phyloP scores from a whole-genome alignment of 2,329 filamentous ascomycete species.

The Colletotrichum viniferum region DNA sequence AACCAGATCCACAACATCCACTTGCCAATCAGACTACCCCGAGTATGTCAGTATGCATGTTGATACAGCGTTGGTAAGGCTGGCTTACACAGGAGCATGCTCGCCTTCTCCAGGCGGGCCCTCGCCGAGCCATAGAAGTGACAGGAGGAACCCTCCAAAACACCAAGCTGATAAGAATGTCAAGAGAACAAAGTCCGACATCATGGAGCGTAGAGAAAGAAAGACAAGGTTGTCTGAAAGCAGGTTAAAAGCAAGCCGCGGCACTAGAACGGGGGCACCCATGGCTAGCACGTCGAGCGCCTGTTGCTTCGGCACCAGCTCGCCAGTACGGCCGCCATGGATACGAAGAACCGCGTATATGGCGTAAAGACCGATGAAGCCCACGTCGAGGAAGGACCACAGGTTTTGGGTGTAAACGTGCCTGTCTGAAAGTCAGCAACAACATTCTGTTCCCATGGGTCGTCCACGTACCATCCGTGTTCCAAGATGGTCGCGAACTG shows the following conservation, averaged over 20 bases:
- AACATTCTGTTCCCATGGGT: neutral
- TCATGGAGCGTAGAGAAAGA: conserved; percentile 81
- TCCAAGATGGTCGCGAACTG: conserved; percentile 79
- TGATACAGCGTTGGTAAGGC: no score
- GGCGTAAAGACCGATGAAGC: conserved; percentile 74
- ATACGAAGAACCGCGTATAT: conserved; percentile 72
- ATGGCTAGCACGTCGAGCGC: conserved; percentile 81
- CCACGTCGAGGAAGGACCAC: conserved; percentile 86
- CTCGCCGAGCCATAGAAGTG: conserved; percentile 78
- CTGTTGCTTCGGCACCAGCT: conserved; percentile 60
- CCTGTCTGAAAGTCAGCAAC: conserved; percentile 44
- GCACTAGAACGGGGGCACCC: conserved; percentile 77
- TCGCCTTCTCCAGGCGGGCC: conserved; percentile 37
- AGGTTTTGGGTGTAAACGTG: conserved; percentile 86
- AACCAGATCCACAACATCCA: conserved; percentile 98
- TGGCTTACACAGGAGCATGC: conserved; percentile 58
- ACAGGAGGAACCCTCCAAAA: conserved; percentile 81
- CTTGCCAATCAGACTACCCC: conserved; percentile 70
- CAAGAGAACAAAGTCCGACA: conserved; percentile 82
- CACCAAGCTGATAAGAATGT: conserved; percentile 81
- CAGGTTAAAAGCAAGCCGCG: conserved; percentile 80
- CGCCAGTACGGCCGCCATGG: conserved; percentile 60
- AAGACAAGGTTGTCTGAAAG: conserved; percentile 87
- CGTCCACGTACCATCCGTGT: conserved; percentile 63
- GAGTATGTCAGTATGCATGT: neutral